A percentile compares a stretch with the other conserved stretches of the same genome.
Evolutionary conservation across 441 rosid species (phyloP).

Genomic region (Populus hybrid): DNA sequence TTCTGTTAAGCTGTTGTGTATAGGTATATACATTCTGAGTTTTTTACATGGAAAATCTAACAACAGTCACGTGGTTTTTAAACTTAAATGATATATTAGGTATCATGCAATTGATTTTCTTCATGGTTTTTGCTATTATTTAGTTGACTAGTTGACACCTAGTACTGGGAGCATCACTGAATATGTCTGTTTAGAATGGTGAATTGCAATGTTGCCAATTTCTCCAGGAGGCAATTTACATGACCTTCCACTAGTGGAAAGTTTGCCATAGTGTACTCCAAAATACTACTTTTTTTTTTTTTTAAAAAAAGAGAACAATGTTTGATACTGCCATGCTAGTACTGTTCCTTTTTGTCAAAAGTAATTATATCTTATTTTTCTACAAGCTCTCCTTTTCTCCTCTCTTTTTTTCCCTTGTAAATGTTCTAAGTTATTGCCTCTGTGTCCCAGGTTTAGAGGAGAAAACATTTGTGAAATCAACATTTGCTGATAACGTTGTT

Average conservation of each 20-base stretch:
- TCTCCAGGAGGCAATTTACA: neutral
- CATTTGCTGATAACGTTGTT: constrained; percentile 43
- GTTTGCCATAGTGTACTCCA: neutral
- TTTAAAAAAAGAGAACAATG: too few relatives aligned
- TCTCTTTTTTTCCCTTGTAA: neutral
- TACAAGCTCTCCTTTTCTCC: neutral
- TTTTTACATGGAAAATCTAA: neutral
- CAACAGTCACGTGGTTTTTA: neutral
- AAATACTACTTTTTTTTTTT: too few relatives aligned
- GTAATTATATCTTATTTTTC: neutral
- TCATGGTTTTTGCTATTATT: neutral
- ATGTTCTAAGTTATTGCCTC: constrained; percentile 6
- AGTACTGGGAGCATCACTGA: neutral
- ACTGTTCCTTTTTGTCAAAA: neutral
- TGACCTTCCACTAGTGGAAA: neutral
- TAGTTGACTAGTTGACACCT: neutral
- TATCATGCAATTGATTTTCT: neutral
- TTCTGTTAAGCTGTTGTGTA: neutral
- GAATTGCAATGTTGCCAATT: neutral
- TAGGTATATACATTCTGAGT: neutral
- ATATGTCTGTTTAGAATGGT: neutral
- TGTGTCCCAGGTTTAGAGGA: constrained; percentile 64
- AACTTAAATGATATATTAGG: neutral
- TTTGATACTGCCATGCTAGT: neutral
- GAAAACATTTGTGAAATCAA: constrained; percentile 51